Base-by-base conservation (phyloP, 73 alveolate genomes). In the Paramecium sexaurelia region DNA sequence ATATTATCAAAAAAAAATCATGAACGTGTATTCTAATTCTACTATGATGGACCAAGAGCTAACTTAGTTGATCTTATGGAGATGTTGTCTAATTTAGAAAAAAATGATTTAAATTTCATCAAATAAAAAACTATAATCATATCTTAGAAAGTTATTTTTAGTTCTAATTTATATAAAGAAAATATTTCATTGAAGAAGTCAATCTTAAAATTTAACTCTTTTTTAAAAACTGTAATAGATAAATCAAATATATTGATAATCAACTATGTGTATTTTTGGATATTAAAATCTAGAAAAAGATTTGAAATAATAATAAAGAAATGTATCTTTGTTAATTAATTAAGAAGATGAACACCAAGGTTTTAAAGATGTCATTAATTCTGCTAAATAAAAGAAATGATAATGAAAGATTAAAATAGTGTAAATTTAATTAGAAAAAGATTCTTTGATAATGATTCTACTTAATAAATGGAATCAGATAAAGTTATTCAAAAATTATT, bases 41-140 rank as follows among this genome's bases (percentile, higher is more conserved):
- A 36, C 87, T 5, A 73, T 39, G 55, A 33, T 73, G 87, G 87
- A 33, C 87, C 87, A 33, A 73, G 87, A 73, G 55, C 87, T 15
- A 73, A 73, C n/a, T 39, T 73, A 0, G 87, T 73, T 6, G 87
- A 73, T 73, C 87, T 66, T 36, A 33, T 73, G 2, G 87, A 73
- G 35, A 73, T 73, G 66, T 73, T 73, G 17, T 39, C 36, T 0
- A 73, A 73, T 39, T 27, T 73, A 39, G 87, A 36, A 39, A 39
- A n/a, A 73, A 73, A 73, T 73, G 87, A 73, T 73, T 17, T 27
- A 73, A 39, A 73, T 73, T 73, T 73, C 87, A 33, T 73, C 87
- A 1, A 73, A 73, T 39, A 66, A 73, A 73, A 73, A 73, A 73
- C 36, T 73, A 32, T 73, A 73, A 36, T 61, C 66, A 73, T 73